Evolutionary conservation across 805 yeast genomes (phyloP).

Genomic region (Sugiyamaella marilandica): DNA sequence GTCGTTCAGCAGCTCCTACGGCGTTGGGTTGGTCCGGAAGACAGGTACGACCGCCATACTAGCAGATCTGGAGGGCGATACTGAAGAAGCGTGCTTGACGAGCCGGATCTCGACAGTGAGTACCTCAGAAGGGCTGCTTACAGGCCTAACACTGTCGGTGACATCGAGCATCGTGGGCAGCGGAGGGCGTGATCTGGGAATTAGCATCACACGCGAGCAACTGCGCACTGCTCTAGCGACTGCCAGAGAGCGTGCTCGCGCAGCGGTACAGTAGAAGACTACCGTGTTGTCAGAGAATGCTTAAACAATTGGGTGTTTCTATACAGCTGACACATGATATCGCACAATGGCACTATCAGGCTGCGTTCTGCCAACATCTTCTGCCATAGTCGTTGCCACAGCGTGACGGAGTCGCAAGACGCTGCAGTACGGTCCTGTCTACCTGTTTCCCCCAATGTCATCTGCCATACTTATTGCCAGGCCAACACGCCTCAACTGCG

Average conservation of each 20-base stretch:
- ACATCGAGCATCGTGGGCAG: conserved; percentile 10
- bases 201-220: conserved; percentile 5
- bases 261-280: no score
- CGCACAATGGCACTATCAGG: no score
- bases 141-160: conserved; percentile 14
- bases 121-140: conserved; percentile 18
- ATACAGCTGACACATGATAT: no score
- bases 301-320: no score
- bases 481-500: no score
- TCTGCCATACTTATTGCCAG: no score
- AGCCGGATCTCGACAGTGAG: conserved; percentile 49
- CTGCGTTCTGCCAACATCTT: no score
- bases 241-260: background rate
- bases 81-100: conserved; percentile 61
- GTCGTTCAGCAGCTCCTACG: conserved; percentile 36
- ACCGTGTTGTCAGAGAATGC: no score
- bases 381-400: no score
- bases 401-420: no score
- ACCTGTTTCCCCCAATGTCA: no score
- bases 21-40: conserved; percentile 49
- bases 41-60: conserved; percentile 41
- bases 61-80: conserved; percentile 79
- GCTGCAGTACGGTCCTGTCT: no score
- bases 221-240: conserved; percentile 8
- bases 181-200: conserved; percentile 1